Evolutionary conservation across 305 asterid genomes (phyloP), one percentile per base, ranked within the genome.

Genomic region (Fraxinus albicans): DNA sequence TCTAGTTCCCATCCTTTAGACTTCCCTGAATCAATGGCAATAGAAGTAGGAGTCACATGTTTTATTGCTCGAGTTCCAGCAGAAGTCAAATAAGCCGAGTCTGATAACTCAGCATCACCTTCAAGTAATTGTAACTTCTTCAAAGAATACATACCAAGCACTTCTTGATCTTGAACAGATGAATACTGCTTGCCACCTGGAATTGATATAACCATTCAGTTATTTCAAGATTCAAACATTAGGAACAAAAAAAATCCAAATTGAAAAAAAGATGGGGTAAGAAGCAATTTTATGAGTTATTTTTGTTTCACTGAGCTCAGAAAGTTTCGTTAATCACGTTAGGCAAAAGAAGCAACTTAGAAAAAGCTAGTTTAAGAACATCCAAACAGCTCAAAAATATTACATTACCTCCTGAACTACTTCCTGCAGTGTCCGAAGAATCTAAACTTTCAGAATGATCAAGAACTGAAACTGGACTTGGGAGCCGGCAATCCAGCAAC

Each of bases 401-500:
- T 58, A 58, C 27, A 86, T 85, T 87, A 94, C 98, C 94, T 88
- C 82, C 91, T n/a, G 87, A 86, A 81, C 83, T 83, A 86, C 94
- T 91, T 36, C 90, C 92, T 29, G 86, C 87, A 58, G 94, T 89
- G 77, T 92, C 91, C 9, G 93, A 89, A 79, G 95, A 96, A 86
- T 88, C 92, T 89, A 91, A 91, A 82, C 97, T 94, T 70, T 92
- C 94, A 4, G 93, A 89, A 70, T 82, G 88, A 80, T 91, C 98
- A 42, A 93, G 95, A 87, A 93, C 93, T 81, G 98, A 96, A 77
- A 91, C 88, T 25, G 98, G 97, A 88, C 98, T 93, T 73, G 94
- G 96, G 84, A 86, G 90, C 83, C 89, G 88, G 80, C 88, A 79
- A 81, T 89, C 92, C 15, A 89, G 84, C 74, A 89, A 80, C 81